Percentiles rank a stretch among this genome's conserved stretches.
Evolutionary conservation across 345 rosid species (phyloP).

Genomic region (Hibiscus tridactylites): DNA sequence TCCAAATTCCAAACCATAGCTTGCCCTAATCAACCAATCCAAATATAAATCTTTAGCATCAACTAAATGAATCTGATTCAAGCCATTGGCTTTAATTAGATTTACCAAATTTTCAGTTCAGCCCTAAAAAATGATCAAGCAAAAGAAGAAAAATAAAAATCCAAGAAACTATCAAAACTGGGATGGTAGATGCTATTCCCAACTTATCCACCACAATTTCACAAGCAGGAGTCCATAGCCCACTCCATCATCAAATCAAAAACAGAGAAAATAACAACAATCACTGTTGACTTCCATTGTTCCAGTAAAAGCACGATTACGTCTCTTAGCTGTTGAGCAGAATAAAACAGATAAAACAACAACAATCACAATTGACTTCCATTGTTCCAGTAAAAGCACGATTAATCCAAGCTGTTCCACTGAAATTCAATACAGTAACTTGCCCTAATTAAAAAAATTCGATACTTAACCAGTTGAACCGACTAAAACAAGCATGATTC

Average conservation of each 20-base stretch:
- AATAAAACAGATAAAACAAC: not conserved
- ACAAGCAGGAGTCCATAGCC: not conserved
- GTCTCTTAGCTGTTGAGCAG: not conserved
- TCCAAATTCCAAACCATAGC: not conserved
- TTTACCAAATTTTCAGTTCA: too few relatives aligned
- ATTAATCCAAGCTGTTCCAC: not conserved
- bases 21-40: not conserved
- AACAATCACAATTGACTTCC: not conserved
- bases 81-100: too few relatives aligned
- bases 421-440: not conserved
- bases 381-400: not conserved
- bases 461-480: not conserved
- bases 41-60: not conserved
- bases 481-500: not conserved
- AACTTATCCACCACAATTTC: constrained; percentile 1
- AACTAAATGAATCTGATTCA: not conserved
- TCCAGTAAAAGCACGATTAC: not conserved
- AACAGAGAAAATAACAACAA: not conserved
- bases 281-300: not conserved
- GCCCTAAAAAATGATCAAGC: too few relatives aligned
- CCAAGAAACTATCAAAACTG: not conserved
- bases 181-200: not conserved
- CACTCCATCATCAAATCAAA: not conserved
- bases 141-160: too few relatives aligned
- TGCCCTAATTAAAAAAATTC: too few relatives aligned